Evolutionary conservation across 371 early-diverging fungal genomes (phyloP), one percentile per base, ranked within the genome.

Genomic region (Rhizopus stolonifer): DNA sequence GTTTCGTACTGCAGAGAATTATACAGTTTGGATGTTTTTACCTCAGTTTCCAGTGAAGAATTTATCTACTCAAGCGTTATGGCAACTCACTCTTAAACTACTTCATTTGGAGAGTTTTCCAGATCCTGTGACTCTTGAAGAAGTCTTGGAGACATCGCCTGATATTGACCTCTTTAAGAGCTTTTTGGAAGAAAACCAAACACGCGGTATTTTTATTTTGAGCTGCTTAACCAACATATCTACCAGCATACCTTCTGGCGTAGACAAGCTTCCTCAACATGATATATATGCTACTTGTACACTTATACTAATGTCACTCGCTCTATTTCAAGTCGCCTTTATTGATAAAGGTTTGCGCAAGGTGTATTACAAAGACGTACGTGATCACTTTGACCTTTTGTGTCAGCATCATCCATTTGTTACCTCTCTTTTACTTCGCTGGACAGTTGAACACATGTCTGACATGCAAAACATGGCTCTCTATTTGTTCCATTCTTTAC

Each of bases 391-490:
- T 43, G 58, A 65, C 8, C 53, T 65, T 2, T 64, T 83, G 1
- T 79, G 80, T 47, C 62, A 60, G 10, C 40, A 49, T 0, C 71
- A 74, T 14, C 64, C 84, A 0, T 58, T 64, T 7, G 53, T 67
- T 6, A 64, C 79, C 1, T 77, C 80, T 0, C 59, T 76, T 2
- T 44, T 80, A 1, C 62, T 83, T 17, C 68, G 69, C 1, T 77
- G 79, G 71, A 75, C 80, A 0, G 69, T 61, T 13, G 54, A 55
- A 5, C 56, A 81, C 39, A 77, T 80, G 18, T 46, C 61, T 5
- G 56, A 56, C 0, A 79, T 83, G 67, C 75, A 74, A 17, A 64
- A 70, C 1, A 79, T 77, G 78, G 72, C 79, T 1, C 60, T 80
- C 6, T 81, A 79, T 40, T 49, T 83, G 7, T 83, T 83, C 56